Conservation (phyloP, 2,329 filamentous ascomycete species). For the Tolypocladium guangdongense region DNA sequence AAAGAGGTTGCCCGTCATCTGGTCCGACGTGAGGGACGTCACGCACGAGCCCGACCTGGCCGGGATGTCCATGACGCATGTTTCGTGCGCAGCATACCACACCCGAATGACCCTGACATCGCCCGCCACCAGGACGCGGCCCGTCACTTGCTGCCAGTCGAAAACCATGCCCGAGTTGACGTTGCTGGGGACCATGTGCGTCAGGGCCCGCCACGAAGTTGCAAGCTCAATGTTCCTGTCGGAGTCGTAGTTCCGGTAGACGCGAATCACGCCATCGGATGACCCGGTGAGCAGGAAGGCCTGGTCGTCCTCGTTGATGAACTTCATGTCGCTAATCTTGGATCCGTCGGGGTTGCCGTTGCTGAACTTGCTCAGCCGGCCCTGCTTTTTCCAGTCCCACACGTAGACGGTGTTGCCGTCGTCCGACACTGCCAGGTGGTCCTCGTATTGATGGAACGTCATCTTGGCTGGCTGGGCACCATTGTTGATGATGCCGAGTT, state of each 20-base stretch:
- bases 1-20: constrained; percentile 94
- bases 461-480: constrained; percentile 82
- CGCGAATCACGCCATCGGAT: constrained; percentile 85
- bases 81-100: constrained; percentile 90
- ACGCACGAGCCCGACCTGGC: constrained; percentile 92
- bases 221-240: constrained; percentile 70
- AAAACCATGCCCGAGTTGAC: constrained; percentile 93
- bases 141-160: constrained; percentile 98
- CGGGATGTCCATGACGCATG: constrained; percentile 87
- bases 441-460: constrained; percentile 96
- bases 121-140: constrained; percentile 86
- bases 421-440: constrained; percentile 87
- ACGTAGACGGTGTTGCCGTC: constrained; percentile 83
- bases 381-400: constrained; percentile 84
- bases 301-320: constrained; percentile 97
- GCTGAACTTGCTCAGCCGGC: constrained; percentile 71
- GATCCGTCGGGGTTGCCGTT: constrained; percentile 90
- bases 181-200: constrained; percentile 87
- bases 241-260: constrained; percentile 86
- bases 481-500: constrained; percentile 77
- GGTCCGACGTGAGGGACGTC: constrained; percentile 89
- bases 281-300: constrained; percentile 91
- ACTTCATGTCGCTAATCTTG: constrained; percentile 87
- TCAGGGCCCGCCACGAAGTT: constrained; percentile 82
- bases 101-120: constrained; percentile 92